Evolutionary conservation across 2,329 filamentous ascomycete genomes (phyloP), one percentile per base, ranked within the genome.

Genomic region (Mycogone perniciosa): DNA sequence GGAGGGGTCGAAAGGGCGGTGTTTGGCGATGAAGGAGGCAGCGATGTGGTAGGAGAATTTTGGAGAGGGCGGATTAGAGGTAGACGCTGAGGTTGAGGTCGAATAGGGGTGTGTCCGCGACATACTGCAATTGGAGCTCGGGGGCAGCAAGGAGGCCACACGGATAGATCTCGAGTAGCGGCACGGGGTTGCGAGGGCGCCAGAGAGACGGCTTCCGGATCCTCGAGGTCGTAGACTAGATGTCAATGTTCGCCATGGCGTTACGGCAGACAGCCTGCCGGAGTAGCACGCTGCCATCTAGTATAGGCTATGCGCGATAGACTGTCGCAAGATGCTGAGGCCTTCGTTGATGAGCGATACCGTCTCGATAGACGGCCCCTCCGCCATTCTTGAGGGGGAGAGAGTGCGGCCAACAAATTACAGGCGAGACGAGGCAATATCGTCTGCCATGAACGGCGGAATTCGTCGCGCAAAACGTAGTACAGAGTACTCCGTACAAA

Each of bases 1-100:
- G n/a, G 77, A 71, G 9, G 85, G 82, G 56, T 86, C 78, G 71
- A 84, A 90, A 31, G 76, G 76, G 41, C 76, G 78, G 59, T 83
- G 80, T 67, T 92, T 92, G 52, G 81, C 85, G 44, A 84, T 85
- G 62, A 86, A 90, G 5, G 87, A 88, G 5, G 85, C 85, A 31
- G 86, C 84, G 53, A 89, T 77, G 57, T 85, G 77, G 66, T 89
- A 90, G 47, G 79, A 80, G 62, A 88, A 80, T 44, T 60, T 63
- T 20, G 68, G 57, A 43, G 60, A 34, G 20, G 20, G 20, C 20
- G 20, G 20, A 20, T 20, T 20, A 20, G 20, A 20, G 20, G 20
- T 20, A 44, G 60, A 52, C 13, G 57, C 35, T n/a, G 63, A 54
- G 9, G 56, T 40, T 40, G 60, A 55, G 40, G 62, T 59, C 46